Percentiles rank a stretch among this genome's conserved stretches.
phyloP scores from a whole-genome alignment of 495 filamentous ascomycete genomes.

The Podospora appendiculata region DNA sequence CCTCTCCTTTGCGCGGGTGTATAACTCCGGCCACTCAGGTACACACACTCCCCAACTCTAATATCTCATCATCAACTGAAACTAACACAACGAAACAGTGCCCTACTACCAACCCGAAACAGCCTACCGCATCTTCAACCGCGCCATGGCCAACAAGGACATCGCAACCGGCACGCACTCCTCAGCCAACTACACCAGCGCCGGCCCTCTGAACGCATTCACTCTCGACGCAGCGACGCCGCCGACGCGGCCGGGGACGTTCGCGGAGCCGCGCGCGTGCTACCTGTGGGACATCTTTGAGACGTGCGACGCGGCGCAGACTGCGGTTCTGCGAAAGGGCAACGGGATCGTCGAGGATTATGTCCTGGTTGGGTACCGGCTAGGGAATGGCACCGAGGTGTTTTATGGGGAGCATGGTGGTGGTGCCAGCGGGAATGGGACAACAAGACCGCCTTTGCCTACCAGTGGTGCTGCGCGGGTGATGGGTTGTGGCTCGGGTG shows the following conservation, averaged over 20 bases:
- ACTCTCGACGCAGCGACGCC: not conserved
- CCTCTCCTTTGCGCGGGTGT: conserved; percentile 54
- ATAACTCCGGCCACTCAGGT: conserved; percentile 47
- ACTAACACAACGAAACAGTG: conserved; percentile 29
- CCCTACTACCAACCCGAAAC: conserved; percentile 55
- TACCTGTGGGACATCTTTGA: conserved; percentile 27
- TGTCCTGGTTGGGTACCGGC: conserved; percentile 6
- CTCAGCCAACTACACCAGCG: conserved; percentile 3
- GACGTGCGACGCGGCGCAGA: conserved; percentile 30
- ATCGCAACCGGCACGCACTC: conserved; percentile 43
- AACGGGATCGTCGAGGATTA: conserved; percentile 20
- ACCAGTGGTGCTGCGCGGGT: too few species aligned
- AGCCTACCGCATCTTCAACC: conserved; percentile 13
- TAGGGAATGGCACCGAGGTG: not conserved
- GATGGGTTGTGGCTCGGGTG: too few species aligned
- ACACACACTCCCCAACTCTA: too few species aligned
- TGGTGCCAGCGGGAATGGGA: not conserved
- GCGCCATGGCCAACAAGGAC: conserved; percentile 43
- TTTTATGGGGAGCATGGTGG: not conserved
- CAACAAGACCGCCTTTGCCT: too few species aligned
- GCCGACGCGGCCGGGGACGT: not conserved
- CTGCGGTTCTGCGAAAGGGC: conserved; percentile 33
- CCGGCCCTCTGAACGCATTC: not conserved
- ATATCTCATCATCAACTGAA: not conserved
- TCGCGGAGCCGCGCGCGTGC: not conserved